These are phyloP conservation scores for Pleochaeta shiraiana DNA, from an alignment of 2,329 filamentous ascomycete genomes.

Conservation along the genomic window DNA sequence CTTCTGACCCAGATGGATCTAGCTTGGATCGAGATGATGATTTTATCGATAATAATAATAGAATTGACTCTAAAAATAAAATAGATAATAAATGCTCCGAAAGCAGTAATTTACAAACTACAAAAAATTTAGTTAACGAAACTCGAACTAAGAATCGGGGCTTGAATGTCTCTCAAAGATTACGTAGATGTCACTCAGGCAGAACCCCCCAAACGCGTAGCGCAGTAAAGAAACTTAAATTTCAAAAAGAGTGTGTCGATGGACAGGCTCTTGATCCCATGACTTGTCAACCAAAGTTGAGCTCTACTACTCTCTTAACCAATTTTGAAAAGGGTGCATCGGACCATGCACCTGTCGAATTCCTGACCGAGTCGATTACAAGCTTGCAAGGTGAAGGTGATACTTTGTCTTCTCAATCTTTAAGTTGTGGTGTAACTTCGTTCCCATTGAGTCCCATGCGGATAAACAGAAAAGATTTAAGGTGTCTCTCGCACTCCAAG, in stretches of 20 bases:
- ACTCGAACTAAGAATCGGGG: background rate
- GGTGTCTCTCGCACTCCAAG: too few species aligned
- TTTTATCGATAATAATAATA: background rate
- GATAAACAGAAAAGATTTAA: too few species aligned
- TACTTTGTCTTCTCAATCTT: constrained; percentile 15
- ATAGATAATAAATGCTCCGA: background rate
- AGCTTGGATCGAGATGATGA: constrained; percentile 1
- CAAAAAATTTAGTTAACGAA: background rate
- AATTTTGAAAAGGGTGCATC: background rate
- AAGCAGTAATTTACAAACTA: background rate
- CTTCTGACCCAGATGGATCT: background rate
- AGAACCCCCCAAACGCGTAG: background rate
- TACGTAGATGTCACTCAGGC: background rate
- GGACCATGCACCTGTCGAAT: background rate
- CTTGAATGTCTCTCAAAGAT: background rate
- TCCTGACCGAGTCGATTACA: constrained; percentile 16
- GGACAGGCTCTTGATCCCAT: background rate
- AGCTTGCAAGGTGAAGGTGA: constrained; percentile 15
- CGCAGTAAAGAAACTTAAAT: background rate
- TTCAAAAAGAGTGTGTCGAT: background rate
- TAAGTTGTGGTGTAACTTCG: constrained; percentile 17
- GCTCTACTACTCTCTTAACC: too few species aligned
- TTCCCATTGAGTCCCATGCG: constrained; percentile 10
- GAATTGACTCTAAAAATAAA: background rate
- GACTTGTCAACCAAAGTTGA: background rate